A percentile compares a stretch with the other conserved stretches of the same genome.
These are phyloP conservation scores for Metahyphopichia silvanorum DNA, from an alignment of 805 yeast genomes.

Conservation along the genomic window DNA sequence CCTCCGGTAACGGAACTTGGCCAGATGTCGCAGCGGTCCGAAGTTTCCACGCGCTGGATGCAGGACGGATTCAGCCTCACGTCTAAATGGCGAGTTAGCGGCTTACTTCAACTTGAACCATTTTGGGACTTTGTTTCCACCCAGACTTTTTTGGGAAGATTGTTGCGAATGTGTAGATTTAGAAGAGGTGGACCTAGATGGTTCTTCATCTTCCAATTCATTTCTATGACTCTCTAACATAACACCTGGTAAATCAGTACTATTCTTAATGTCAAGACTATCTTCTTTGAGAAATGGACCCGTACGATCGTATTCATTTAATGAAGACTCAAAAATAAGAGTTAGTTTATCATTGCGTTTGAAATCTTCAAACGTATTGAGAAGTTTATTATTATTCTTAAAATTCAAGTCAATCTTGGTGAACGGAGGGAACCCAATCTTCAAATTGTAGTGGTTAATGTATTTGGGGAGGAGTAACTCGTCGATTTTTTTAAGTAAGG, in stretches of 20 bases:
- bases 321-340: slow-evolving; percentile 31
- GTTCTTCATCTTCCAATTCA: slow-evolving; percentile 26
- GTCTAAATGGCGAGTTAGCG: too few species aligned
- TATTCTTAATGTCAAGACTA: slow-evolving; percentile 14
- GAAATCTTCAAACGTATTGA: slow-evolving; percentile 28
- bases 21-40: too few species aligned
- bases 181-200: neutral
- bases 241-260: slow-evolving; percentile 33
- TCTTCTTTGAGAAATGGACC: slow-evolving; percentile 28
- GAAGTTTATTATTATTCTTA: slow-evolving; percentile 18
- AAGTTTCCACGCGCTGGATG: too few species aligned
- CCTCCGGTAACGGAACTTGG: too few species aligned
- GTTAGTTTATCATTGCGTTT: slow-evolving; percentile 22
- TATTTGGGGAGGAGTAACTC: slow-evolving; percentile 23
- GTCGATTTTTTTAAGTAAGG: slow-evolving; percentile 34
- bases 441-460: slow-evolving; percentile 27
- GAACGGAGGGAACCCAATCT: slow-evolving; percentile 39
- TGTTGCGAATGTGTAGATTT: neutral
- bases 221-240: slow-evolving; percentile 29
- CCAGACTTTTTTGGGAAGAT: neutral
- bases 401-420: slow-evolving; percentile 23
- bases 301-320: neutral
- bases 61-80: too few species aligned
- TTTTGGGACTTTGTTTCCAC: slow-evolving; percentile 14
- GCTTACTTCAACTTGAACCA: slow-evolving; percentile 18